Conservation (phyloP, 257 asterid genomes). For the Solanum pimpinellifolium region DNA sequence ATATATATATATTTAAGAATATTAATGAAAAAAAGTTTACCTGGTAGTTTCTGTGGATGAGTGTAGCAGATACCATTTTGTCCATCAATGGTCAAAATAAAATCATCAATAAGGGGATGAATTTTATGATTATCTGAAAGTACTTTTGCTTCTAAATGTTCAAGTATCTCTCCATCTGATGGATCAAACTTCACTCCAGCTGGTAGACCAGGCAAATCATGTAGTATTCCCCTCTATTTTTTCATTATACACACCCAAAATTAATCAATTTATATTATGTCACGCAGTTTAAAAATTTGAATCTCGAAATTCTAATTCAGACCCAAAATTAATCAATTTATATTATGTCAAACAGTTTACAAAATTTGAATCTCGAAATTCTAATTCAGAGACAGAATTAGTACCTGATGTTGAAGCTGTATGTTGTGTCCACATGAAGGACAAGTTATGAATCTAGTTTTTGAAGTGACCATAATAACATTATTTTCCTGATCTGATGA, state of each 20-base stretch:
- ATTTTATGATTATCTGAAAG: constrained; percentile 10
- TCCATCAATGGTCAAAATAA: constrained; percentile 36
- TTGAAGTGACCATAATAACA: constrained; percentile 1
- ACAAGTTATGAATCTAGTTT: constrained; percentile 12
- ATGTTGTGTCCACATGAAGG: constrained; percentile 41
- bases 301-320: neutral
- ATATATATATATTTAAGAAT: neutral
- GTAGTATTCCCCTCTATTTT: constrained; percentile 8
- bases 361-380: neutral
- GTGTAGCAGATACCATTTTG: constrained; percentile 46
- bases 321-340: neutral
- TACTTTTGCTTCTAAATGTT: constrained; percentile 33
- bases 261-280: neutral
- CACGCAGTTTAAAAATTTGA: neutral
- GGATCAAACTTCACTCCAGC: constrained; percentile 53
- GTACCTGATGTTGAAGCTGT: constrained; percentile 32
- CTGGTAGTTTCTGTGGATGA: constrained; percentile 44
- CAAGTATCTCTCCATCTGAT: constrained; percentile 35
- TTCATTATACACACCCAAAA: neutral
- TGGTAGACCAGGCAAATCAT: constrained; percentile 38
- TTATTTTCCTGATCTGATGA: neutral
- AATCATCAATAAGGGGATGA: constrained; percentile 37
- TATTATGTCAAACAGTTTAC: neutral
- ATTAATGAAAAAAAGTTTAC: neutral
- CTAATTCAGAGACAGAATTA: neutral